Evolutionary conservation across 2,329 filamentous ascomycete genomes (phyloP), one percentile per base, ranked within the genome.

Genomic region (Verticillium klebahnii): DNA sequence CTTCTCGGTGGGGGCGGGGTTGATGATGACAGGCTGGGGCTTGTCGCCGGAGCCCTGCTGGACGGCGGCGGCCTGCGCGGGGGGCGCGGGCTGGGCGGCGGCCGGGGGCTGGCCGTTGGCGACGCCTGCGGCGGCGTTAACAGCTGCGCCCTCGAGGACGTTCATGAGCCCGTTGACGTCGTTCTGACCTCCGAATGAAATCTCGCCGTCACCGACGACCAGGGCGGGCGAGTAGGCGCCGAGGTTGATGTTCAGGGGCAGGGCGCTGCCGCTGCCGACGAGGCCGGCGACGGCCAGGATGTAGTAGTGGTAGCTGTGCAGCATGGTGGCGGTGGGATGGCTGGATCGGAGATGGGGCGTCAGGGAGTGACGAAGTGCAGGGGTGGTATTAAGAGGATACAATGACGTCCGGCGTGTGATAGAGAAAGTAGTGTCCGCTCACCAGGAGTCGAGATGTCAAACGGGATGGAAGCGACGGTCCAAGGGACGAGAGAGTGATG

Each of bases 121-220:
- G 39, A 63, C 67, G 56, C 63, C 68, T 56, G 67, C 70, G 50
- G 76, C 76, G 39, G 73, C 75, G 67, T 70, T 76, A 63, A 76
- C 74, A 57, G 78, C 78, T 37, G 78, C 80, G 60, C 80, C 79
- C 69, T 81, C 76, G 65, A 79, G 74, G 52, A 76, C 78, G 64
- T 74, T 80, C 71, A 81, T 77, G 60, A 81, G 68, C 60, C 68
- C 74, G 56, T 78, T 74, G 36, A 81, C 79, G 69, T 80, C 78
- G 69, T 76, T 72, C 60, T 72, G 74, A 63, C 78, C 78, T 66
- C 78, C 73, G 64, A 81, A 80, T 64, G 77, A 78, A 63, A 81
- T 80, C 67, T 80, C 78, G 73, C 78, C 78, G 73, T 75, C 74
- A 73, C 65, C 65, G 58, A 72, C 71, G 63, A 74, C 72, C 67